Conservation (phyloP, 2,329 filamentous ascomycete species). For the Sporothrix schenckii region DNA sequence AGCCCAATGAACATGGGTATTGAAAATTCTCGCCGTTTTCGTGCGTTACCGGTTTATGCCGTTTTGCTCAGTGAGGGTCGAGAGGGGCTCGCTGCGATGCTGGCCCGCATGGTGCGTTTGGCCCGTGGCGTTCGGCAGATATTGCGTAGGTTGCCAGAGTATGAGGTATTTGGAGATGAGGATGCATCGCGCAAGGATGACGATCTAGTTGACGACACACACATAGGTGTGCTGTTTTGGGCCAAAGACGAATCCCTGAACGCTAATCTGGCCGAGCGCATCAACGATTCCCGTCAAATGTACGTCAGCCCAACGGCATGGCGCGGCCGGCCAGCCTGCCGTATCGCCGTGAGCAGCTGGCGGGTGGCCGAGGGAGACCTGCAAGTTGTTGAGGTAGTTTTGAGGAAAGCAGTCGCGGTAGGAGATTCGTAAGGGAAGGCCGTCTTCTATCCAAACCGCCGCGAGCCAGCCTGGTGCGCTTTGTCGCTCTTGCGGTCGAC, state of each 20-base stretch:
- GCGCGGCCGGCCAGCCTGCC: conserved; percentile 71
- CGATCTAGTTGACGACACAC: conserved; percentile 55
- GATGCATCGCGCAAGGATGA: conserved; percentile 30
- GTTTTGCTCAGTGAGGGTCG: conserved; percentile 74
- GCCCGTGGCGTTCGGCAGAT: conserved; percentile 68
- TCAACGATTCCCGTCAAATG: conserved; percentile 74
- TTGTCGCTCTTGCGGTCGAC: conserved; percentile 36
- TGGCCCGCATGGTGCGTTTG: conserved; percentile 72
- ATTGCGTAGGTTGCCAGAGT: conserved; percentile 62
- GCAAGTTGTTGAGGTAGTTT: conserved; percentile 63
- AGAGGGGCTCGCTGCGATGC: conserved; percentile 67
- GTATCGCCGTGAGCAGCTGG: conserved; percentile 90
- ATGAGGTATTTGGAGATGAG: conserved; percentile 64
- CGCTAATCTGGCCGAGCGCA: conserved; percentile 64
- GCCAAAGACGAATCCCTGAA: conserved; percentile 70
- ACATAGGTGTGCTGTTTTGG: conserved; percentile 74
- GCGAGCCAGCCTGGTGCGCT: conserved; percentile 51
- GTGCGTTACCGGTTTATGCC: conserved; percentile 86
- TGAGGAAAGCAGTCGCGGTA: conserved; percentile 43
- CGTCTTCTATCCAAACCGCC: conserved; percentile 57
- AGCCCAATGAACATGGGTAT: conserved; percentile 85
- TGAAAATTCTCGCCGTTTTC: conserved; percentile 89
- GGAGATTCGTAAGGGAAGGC: background rate
- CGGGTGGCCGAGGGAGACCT: conserved; percentile 71
- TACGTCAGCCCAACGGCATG: conserved; percentile 84